A percentile compares a stretch with the other conserved stretches of the same genome.
These are phyloP conservation scores for Sarocladium brachiariae DNA, from an alignment of 2,329 filamentous ascomycete species.

Conservation along the genomic window DNA sequence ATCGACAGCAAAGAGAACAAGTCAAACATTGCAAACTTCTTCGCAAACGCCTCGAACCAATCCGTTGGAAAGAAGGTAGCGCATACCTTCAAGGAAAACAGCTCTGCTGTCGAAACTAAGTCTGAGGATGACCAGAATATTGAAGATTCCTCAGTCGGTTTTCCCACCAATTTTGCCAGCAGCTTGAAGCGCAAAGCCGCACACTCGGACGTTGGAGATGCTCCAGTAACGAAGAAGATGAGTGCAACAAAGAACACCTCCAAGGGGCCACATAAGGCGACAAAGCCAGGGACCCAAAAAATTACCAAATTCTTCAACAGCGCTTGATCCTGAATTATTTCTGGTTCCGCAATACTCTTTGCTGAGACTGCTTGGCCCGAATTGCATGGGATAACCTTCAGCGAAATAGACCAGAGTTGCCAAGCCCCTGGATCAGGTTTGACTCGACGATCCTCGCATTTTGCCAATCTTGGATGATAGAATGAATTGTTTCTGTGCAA, in stretches of 20 bases:
- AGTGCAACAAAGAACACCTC: constrained; percentile 35
- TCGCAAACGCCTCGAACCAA: constrained; percentile 49
- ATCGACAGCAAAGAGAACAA: constrained; percentile 83
- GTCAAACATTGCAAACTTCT: constrained; percentile 90
- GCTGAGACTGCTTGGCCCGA: no score
- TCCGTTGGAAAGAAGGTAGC: constrained; percentile 20
- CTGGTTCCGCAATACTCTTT: no score
- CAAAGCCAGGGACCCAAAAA: constrained; percentile 39
- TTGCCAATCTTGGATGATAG: no score
- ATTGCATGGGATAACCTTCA: no score
- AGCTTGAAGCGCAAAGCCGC: constrained; percentile 20
- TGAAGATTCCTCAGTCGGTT: background rate
- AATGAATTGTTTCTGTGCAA: no score
- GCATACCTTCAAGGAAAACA: background rate
- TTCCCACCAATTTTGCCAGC: background rate
- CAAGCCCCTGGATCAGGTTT: no score
- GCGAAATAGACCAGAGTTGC: no score
- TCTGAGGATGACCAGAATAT: background rate
- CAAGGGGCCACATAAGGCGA: constrained; percentile 60
- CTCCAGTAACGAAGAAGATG: constrained; percentile 26
- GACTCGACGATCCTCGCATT: no score
- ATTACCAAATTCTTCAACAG: constrained; percentile 86
- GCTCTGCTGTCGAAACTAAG: background rate
- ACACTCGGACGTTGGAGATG: constrained; percentile 12
- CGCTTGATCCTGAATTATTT: no score